Evolutionary conservation across 2,329 filamentous ascomycete species (phyloP).

Genomic region (Aspergillus chevalieri): DNA sequence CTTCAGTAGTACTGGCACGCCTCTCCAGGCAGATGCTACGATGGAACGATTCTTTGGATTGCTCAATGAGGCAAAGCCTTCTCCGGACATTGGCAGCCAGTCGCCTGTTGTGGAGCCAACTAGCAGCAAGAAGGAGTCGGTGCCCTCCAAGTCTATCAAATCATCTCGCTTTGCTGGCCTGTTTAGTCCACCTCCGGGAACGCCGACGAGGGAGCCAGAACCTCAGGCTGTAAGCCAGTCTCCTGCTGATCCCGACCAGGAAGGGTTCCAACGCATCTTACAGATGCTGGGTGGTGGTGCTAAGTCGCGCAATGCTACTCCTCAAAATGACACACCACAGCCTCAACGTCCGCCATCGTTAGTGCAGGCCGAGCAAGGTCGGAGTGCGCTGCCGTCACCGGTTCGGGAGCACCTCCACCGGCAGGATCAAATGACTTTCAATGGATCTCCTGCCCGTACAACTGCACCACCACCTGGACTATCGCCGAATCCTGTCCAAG

Average conservation of each 20-base stretch:
- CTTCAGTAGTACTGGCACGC: conserved; percentile 50
- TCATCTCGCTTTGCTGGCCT: conserved; percentile 83
- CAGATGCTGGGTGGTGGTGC: conserved; percentile 65
- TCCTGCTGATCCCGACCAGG: conserved; percentile 61
- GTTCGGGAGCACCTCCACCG: conserved; percentile 23
- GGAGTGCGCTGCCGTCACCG: conserved; percentile 26
- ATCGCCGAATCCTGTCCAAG: conserved; percentile 24
- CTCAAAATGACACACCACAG: conserved; percentile 34
- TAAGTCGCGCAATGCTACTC: conserved; percentile 40
- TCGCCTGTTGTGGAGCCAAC: conserved; percentile 30
- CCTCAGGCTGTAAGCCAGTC: conserved; percentile 17
- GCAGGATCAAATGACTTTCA: conserved; percentile 26
- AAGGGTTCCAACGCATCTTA: conserved; percentile 76
- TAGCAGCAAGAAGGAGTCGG: conserved; percentile 34
- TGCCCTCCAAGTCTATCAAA: conserved; percentile 54
- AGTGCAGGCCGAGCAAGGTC: conserved; percentile 25
- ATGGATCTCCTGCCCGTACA: conserved; percentile 17
- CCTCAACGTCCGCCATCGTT: conserved; percentile 24
- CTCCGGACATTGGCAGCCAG: conserved; percentile 35
- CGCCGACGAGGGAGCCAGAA: conserved; percentile 38
- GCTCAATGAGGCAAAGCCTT: conserved; percentile 47
- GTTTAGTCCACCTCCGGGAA: conserved; percentile 57
- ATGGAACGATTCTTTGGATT: conserved; percentile 73
- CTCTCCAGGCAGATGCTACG: conserved; percentile 59
- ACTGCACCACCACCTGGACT: conserved; percentile 13